These are phyloP conservation scores for Wickerhamiella kurtzmanii DNA, from an alignment of 805 yeast species.

Conservation along the genomic window DNA sequence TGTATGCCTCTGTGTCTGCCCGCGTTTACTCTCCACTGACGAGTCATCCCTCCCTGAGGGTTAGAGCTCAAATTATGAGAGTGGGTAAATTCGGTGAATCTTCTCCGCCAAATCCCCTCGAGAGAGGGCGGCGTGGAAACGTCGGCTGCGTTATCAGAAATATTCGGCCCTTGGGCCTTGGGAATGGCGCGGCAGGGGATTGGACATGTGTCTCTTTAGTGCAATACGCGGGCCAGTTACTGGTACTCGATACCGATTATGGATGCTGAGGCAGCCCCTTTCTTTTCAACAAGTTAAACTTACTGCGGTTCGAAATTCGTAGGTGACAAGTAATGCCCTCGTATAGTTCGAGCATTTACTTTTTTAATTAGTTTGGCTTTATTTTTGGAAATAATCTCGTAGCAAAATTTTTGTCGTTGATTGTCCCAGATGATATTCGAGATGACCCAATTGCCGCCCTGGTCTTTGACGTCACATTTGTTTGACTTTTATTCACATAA, in stretches of 20 bases:
- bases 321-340: no score
- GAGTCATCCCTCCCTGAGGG: not conserved
- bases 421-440: no score
- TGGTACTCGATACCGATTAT: constrained; percentile 24
- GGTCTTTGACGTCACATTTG: no score
- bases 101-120: constrained; percentile 15
- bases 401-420: no score
- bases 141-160: constrained; percentile 24
- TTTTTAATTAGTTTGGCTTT: not conserved
- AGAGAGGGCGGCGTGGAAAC: constrained; percentile 23
- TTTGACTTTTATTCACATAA: no score
- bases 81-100: constrained; percentile 26
- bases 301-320: not conserved
- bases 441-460: no score
- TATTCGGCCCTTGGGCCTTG: constrained; percentile 17
- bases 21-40: constrained; percentile 21
- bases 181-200: constrained; percentile 23
- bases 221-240: constrained; percentile 22
- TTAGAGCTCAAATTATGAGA: constrained; percentile 14
- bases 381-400: not conserved
- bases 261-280: constrained; percentile 12
- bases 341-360: no score
- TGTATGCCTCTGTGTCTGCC: constrained; percentile 17
- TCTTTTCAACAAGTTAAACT: no score
- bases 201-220: constrained; percentile 20